Percentiles rank a stretch among this genome's conserved stretches.
phyloP scores from a whole-genome alignment of 805 yeast species.

The Yamadazyma takamatsuzukensis region DNA sequence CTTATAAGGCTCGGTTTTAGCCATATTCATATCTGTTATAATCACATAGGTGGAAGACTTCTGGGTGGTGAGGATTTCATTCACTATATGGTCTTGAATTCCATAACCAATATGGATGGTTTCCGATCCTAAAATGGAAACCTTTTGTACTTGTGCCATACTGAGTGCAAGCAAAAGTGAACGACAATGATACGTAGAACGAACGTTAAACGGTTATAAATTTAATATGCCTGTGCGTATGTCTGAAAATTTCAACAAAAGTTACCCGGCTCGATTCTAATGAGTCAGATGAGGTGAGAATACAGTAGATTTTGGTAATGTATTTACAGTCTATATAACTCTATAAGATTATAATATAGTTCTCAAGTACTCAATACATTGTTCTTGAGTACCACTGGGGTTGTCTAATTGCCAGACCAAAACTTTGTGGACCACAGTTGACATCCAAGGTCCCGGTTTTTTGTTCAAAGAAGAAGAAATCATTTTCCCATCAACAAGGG shows the following conservation, averaged over 20 bases:
- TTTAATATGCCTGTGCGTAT: too few species aligned
- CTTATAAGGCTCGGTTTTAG: constrained; percentile 57
- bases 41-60: constrained; percentile 90
- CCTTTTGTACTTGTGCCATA: constrained; percentile 40
- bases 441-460: constrained; percentile 90
- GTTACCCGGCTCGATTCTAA: too few species aligned
- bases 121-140: constrained; percentile 76
- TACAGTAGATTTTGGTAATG: too few species aligned
- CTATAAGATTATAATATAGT: too few species aligned
- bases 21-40: constrained; percentile 81
- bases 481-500: constrained; percentile 74
- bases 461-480: constrained; percentile 46
- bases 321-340: too few species aligned
- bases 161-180: too few species aligned
- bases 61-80: constrained; percentile 55
- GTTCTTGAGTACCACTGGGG: constrained; percentile 52
- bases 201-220: too few species aligned
- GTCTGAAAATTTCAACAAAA: too few species aligned
- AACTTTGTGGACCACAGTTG: constrained; percentile 49
- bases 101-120: constrained; percentile 88
- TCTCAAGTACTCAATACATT: constrained; percentile 47
- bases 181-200: too few species aligned
- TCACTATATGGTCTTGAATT: constrained; percentile 69
- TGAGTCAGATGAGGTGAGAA: too few species aligned
- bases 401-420: constrained; percentile 76